phyloP scores from a whole-genome alignment of 805 yeast species.

The Teunomyces atbi region DNA sequence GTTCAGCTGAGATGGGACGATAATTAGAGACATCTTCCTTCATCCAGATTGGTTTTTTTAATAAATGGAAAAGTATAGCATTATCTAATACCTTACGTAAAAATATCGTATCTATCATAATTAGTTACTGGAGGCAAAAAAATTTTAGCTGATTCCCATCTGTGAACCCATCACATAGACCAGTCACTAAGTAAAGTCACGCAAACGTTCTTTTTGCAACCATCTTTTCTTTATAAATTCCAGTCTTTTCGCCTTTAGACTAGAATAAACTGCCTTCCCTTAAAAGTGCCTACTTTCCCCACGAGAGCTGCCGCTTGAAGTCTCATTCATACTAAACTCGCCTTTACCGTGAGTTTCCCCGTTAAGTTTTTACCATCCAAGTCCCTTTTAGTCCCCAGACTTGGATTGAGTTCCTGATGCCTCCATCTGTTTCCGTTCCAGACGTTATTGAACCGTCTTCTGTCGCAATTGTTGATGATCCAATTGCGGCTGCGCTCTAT shows the following conservation, averaged over 20 bases:
- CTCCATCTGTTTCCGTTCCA: constrained; percentile 14
- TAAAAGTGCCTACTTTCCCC: constrained; percentile 7
- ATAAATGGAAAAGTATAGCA: too few species aligned
- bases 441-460: neutral
- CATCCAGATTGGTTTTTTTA: too few species aligned
- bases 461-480: too few species aligned
- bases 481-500: constrained; percentile 30
- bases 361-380: neutral
- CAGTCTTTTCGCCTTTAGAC: constrained; percentile 6
- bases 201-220: neutral
- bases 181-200: neutral
- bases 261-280: constrained; percentile 5
- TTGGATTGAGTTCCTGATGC: constrained; percentile 12
- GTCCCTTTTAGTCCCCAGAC: constrained; percentile 2
- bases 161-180: neutral
- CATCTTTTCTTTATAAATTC: neutral
- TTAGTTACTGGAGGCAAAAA: too few species aligned
- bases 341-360: constrained; percentile 25
- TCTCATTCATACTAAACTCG: constrained; percentile 25
- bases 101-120: too few species aligned
- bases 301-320: constrained; percentile 50
- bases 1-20: too few species aligned
- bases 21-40: too few species aligned
- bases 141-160: too few species aligned
- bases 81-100: too few species aligned